phyloP scores from a whole-genome alignment of 192 early-diverging fungal genomes.

The Entomortierella parvispora region DNA sequence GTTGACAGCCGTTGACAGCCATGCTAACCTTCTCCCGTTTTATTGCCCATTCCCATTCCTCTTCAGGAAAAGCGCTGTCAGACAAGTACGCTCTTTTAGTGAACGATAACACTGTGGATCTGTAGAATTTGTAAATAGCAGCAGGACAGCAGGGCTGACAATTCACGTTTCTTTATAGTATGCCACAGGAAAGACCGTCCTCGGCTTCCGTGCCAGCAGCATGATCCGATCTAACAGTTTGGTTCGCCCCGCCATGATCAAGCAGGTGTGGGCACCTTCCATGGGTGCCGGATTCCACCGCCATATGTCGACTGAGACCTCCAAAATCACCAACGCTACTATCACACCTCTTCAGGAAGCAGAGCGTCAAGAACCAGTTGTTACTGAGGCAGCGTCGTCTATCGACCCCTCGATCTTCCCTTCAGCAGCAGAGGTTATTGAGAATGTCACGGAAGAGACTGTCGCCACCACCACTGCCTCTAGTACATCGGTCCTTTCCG shows the following conservation, averaged over 20 bases:
- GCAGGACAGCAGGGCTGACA: too few species aligned
- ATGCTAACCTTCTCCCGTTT: too few species aligned
- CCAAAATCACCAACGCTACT: slow-evolving; percentile 24
- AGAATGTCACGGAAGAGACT: slow-evolving; percentile 29
- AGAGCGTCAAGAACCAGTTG: slow-evolving; percentile 5
- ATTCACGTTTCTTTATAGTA: slow-evolving; percentile 1
- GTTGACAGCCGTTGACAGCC: too few species aligned
- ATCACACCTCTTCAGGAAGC: neutral
- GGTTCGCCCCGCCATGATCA: slow-evolving; percentile 8
- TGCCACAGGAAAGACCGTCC: slow-evolving; percentile 7
- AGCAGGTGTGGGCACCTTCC: slow-evolving; percentile 27
- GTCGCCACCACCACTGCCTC: slow-evolving; percentile 27
- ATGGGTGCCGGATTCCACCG: slow-evolving; percentile 39
- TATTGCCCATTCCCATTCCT: neutral
- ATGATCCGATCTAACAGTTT: slow-evolving; percentile 15
- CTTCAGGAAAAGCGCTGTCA: too few species aligned
- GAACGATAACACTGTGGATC: too few species aligned
- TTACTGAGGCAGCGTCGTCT: neutral
- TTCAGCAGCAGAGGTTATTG: slow-evolving; percentile 40
- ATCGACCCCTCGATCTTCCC: slow-evolving; percentile 21
- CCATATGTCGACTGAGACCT: slow-evolving; percentile 41
- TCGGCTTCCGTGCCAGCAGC: slow-evolving; percentile 7
- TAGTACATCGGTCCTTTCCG: slow-evolving; percentile 18
- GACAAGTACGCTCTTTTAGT: too few species aligned
- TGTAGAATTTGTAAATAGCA: too few species aligned